These are phyloP conservation scores for Endoconidiophora laricicola DNA, from an alignment of 2,329 filamentous ascomycete species.

Conservation along the genomic window DNA sequence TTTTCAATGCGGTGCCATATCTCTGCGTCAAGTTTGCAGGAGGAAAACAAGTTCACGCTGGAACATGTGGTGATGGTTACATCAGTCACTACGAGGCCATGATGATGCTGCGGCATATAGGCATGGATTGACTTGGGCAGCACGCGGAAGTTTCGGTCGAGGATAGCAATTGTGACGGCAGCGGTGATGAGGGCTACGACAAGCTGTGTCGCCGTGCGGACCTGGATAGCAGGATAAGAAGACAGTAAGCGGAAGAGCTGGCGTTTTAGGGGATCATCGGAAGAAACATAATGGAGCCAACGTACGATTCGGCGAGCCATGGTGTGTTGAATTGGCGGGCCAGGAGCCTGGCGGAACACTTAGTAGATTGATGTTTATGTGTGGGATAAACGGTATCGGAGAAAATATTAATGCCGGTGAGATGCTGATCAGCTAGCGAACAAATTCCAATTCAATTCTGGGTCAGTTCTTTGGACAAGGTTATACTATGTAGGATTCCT, in stretches of 20 bases:
- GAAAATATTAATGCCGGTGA: no score
- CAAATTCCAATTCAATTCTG: no score
- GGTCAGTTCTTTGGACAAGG: no score
- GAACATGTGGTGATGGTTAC: slow-evolving; percentile 65
- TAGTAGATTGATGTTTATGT: no score
- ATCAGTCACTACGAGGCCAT: slow-evolving; percentile 73
- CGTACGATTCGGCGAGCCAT: slow-evolving; percentile 11
- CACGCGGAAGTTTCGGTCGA: slow-evolving; percentile 78
- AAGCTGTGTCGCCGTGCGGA: slow-evolving; percentile 61
- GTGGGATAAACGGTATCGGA: no score
- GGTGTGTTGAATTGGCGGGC: neutral
- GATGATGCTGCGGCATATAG: slow-evolving; percentile 71
- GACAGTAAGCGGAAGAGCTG: neutral
- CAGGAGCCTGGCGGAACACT: no score
- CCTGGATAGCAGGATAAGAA: slow-evolving; percentile 21
- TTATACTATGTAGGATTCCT: no score
- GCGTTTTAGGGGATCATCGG: neutral
- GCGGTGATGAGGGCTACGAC: slow-evolving; percentile 46
- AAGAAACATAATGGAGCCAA: neutral
- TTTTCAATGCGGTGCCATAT: slow-evolving; percentile 76
- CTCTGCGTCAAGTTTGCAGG: slow-evolving; percentile 54
- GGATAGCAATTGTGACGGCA: slow-evolving; percentile 57
- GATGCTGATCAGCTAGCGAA: no score
- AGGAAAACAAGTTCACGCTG: slow-evolving; percentile 54
- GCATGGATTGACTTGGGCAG: slow-evolving; percentile 73